A percentile compares a stretch with the other conserved stretches of the same genome.
These are phyloP conservation scores for Boehmeria nivea DNA, from an alignment of 306 rosid species.

Conservation along the genomic window DNA sequence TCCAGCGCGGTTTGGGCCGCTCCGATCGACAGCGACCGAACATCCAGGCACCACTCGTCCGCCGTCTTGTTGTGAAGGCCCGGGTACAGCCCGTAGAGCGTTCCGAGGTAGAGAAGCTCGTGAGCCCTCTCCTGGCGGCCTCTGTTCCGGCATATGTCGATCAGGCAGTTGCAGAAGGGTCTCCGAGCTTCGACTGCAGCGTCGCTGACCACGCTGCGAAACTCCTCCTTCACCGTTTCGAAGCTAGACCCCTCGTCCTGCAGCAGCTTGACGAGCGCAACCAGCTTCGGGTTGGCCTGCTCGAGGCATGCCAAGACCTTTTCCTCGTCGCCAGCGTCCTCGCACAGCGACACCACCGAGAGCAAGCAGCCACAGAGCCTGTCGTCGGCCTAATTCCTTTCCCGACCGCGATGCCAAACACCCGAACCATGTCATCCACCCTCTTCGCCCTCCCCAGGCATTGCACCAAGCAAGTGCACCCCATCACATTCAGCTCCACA, in stretches of 20 bases:
- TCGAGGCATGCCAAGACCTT: conserved; percentile 66
- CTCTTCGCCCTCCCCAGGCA: conserved; percentile 82
- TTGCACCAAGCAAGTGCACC: conserved; percentile 86
- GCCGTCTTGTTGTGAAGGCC: conserved; percentile 67
- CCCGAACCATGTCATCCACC: conserved; percentile 53
- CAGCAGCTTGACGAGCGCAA: conserved; percentile 40
- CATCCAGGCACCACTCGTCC: conserved; percentile 76
- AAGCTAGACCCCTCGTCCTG: conserved; percentile 47
- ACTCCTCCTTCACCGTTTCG: conserved; percentile 60
- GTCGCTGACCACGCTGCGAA: conserved; percentile 43
- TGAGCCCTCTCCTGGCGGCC: conserved; percentile 67
- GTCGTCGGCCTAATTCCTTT: conserved; percentile 77
- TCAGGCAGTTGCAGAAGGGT: conserved; percentile 92
- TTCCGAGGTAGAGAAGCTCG: conserved; percentile 88
- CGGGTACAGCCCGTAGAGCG: conserved; percentile 77
- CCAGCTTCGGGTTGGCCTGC: conserved; percentile 68
- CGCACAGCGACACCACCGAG: conserved; percentile 63
- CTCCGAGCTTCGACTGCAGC: conserved; percentile 65
- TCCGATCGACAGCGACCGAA: conserved; percentile 74
- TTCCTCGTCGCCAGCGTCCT: conserved; percentile 42
- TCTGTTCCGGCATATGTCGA: conserved; percentile 74
- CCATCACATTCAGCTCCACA: conserved; percentile 76
- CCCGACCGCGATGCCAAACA: conserved; percentile 45
- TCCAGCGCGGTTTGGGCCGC: conserved; percentile 88
- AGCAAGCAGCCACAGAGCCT: conserved; percentile 76